These are phyloP conservation scores for Cyamopsis tetragonoloba DNA, from an alignment of 306 rosid species.

Conservation along the genomic window DNA sequence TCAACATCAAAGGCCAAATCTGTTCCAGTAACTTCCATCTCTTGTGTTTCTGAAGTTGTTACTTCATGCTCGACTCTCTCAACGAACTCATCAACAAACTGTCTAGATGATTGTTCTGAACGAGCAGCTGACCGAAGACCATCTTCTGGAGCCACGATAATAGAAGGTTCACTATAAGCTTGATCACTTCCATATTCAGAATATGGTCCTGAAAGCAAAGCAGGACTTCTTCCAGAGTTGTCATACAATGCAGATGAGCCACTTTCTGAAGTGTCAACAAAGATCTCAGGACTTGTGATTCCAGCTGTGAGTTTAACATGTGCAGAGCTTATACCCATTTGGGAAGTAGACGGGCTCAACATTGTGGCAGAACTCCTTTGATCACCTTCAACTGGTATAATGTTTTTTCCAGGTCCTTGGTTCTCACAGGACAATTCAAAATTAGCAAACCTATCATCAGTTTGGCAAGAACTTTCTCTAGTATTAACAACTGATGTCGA, in stretches of 20 bases:
- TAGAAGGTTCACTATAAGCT: conserved; percentile 33
- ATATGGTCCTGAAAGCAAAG: conserved; percentile 36
- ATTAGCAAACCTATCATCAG: conserved; percentile 41
- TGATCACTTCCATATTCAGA: conserved; percentile 33
- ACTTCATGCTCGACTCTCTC: conserved; percentile 54
- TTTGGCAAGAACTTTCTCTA: conserved; percentile 46
- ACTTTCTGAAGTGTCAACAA: conserved; percentile 45
- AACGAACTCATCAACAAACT: conserved; percentile 58
- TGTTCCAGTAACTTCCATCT: conserved; percentile 32
- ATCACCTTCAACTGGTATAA: conserved; percentile 34
- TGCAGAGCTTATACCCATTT: conserved; percentile 39
- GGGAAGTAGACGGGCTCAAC: conserved; percentile 56
- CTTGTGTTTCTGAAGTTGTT: conserved; percentile 48
- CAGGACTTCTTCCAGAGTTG: conserved; percentile 31
- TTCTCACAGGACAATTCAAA: conserved; percentile 34
- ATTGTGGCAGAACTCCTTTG: conserved; percentile 39
- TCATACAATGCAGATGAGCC: conserved; percentile 44
- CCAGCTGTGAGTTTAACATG: conserved; percentile 32
- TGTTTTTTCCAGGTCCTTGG: conserved; percentile 29
- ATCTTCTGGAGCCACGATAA: conserved; percentile 49
- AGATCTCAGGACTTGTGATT: conserved; percentile 31
- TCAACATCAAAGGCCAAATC: conserved; percentile 35
- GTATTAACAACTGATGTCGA: conserved; percentile 35
- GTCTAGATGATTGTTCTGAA: conserved; percentile 58
- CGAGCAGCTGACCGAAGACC: conserved; percentile 63